Evolutionary conservation across 1,284 basidiomycete species (phyloP).

Genomic region (Takashimella tepidaria): DNA sequence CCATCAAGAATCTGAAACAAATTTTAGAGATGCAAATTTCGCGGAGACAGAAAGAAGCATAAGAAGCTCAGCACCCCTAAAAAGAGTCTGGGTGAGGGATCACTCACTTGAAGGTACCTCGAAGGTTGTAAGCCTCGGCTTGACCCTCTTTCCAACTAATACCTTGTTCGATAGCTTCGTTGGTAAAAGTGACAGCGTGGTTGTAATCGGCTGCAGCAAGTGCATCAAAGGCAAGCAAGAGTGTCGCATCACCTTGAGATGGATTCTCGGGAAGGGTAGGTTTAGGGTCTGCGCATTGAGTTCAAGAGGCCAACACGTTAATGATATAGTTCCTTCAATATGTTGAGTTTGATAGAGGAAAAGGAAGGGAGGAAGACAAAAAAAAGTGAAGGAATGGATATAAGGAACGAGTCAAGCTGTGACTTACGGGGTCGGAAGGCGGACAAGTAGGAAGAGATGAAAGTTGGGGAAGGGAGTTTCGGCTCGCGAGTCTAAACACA

Average conservation of each 20-base stretch:
- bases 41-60: too few relatives aligned
- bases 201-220: conserved; percentile 80
- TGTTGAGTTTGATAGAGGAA: not conserved
- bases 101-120: conserved; percentile 86
- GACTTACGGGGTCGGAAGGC: conserved; percentile 82
- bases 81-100: too few relatives aligned
- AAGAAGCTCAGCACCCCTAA: too few relatives aligned
- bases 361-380: too few relatives aligned
- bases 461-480: conserved; percentile 82
- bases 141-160: conserved; percentile 70
- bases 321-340: not conserved
- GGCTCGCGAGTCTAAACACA: conserved; percentile 75
- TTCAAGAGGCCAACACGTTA: too few relatives aligned
- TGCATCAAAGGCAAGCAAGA: conserved; percentile 75
- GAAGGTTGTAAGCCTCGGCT: conserved; percentile 86
- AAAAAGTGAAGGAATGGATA: too few relatives aligned
- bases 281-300: conserved; percentile 54
- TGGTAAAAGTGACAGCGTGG: conserved; percentile 73
- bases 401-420: too few relatives aligned
- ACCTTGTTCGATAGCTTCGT: conserved; percentile 83
- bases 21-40: too few relatives aligned
- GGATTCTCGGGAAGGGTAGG: conserved; percentile 72
- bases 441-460: conserved; percentile 93
- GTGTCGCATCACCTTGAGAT: conserved; percentile 73
- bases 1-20: conserved; percentile 81